Evolutionary conservation across 1,284 basidiomycete species (phyloP), one percentile per base, ranked within the genome.

Genomic region (Trichosporon sp.): DNA sequence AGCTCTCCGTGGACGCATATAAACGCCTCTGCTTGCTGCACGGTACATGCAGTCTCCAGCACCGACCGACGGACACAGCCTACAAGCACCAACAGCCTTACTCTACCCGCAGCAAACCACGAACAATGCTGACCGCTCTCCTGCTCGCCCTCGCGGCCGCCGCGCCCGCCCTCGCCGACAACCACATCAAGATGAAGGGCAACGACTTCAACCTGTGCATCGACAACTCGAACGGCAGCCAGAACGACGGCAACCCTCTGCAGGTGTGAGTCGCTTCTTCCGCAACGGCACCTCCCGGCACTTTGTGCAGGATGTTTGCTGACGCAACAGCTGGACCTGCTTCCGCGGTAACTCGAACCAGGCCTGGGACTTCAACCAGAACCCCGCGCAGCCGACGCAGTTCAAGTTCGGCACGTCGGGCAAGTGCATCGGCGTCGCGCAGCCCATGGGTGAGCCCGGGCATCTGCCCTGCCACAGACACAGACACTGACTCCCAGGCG

Each of bases 331-430:
- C 42, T 66, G 65, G 65, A 32, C 44, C 29, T 66, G 65, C 58
- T 44, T 21, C n/a, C 34, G 13, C 42, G 65, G 58, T 29, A 66
- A 66, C 65, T 47, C 58, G 11, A 66, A 66, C 65, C 65, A 66
- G 32, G n/a, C 12, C 29, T 65, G 64, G 64, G 42, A 7, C n/a
- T 51, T 51, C 23, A 25, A 51, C 47, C 47, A 51, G 47, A 25
- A 51, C 9, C 6, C 47, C 11, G 12, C 9, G 5, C 21, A 9
- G 7, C 21, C 47, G 18, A 51, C 47, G 8, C 47, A 51, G 47
- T 51, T 51, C 21, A 21, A 51, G 23, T n/a, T 51, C 15, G 47
- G 47, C 21, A 51, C 47, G 3, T 11, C 47, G 2, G 47, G 47
- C 2, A 51, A 25, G 21, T 51, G 47, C 47, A 21, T 51, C 47